These are phyloP conservation scores for Mycena sanguinolenta DNA, from an alignment of 768 basidiomycete species.

Conservation along the genomic window DNA sequence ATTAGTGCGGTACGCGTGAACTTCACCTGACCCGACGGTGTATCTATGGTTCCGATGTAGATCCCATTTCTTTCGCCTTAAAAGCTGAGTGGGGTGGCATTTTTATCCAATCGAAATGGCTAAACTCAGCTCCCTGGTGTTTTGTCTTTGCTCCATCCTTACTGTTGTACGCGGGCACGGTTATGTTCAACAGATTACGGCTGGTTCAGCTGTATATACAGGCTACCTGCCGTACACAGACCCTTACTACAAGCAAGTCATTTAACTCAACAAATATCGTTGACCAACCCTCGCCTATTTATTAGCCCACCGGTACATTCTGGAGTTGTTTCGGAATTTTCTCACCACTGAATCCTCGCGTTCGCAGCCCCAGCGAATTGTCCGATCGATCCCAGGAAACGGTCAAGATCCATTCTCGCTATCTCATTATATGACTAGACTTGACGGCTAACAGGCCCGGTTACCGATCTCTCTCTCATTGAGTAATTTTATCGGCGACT, in stretches of 20 bases:
- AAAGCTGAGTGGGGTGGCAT: slow-evolving; percentile 1
- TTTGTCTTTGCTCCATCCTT: slow-evolving; percentile 20
- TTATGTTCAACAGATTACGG: slow-evolving; percentile 46
- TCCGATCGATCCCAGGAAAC: slow-evolving; percentile 17
- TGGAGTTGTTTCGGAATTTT: too few species aligned
- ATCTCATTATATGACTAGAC: neutral
- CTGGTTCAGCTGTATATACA: slow-evolving; percentile 43
- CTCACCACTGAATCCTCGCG: neutral
- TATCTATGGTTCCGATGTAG: neutral
- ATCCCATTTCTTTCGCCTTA: neutral
- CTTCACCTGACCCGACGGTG: neutral
- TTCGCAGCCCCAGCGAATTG: slow-evolving; percentile 10
- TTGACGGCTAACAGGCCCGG: neutral
- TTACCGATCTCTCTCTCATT: slow-evolving; percentile 17
- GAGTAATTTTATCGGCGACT: neutral
- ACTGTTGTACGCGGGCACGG: slow-evolving; percentile 44
- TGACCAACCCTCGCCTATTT: neutral
- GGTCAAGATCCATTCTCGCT: neutral
- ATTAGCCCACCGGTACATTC: slow-evolving; percentile 8
- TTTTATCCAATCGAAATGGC: neutral
- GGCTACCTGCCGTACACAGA: slow-evolving; percentile 48
- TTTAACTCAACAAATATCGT: neutral
- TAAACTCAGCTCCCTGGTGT: neutral
- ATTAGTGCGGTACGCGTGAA: neutral
- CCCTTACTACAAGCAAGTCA: slow-evolving; percentile 25